A percentile compares a stretch with the other conserved stretches of the same genome.
Conservation (phyloP, 768 basidiomycete genomes). For the Panaeolus papilionaceus region DNA sequence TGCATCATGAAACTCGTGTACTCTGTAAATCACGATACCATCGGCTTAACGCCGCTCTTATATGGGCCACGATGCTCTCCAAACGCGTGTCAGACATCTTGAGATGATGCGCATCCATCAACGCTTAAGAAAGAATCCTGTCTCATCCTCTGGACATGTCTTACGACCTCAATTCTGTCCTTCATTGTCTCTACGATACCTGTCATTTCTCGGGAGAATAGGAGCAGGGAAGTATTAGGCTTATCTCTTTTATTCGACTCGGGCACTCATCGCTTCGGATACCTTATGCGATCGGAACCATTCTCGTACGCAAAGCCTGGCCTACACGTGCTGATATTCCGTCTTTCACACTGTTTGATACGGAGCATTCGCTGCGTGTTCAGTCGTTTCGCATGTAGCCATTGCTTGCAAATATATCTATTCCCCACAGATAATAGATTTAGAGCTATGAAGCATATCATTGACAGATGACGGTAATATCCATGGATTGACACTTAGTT, state of each 20-base stretch:
- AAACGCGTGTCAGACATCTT: constrained; percentile 12
- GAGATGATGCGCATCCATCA: constrained; percentile 5
- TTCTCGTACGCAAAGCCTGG: constrained; percentile 9
- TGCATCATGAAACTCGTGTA: not conserved
- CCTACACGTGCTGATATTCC: constrained; percentile 11
- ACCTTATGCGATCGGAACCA: not conserved
- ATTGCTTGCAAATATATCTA: not conserved
- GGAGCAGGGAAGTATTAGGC: not conserved
- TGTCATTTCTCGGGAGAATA: not conserved
- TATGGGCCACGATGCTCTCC: constrained; percentile 7
- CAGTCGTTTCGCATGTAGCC: not conserved
- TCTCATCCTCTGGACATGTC: constrained; percentile 1
- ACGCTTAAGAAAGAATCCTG: constrained; percentile 11
- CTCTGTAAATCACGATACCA: not conserved
- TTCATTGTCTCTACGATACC: not conserved
- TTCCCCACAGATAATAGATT: constrained; percentile 11
- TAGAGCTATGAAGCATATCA: not conserved
- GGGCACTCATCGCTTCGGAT: not conserved
- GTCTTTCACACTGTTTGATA: constrained; percentile 15
- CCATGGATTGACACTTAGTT: constrained; percentile 8
- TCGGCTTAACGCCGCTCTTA: constrained; percentile 13
- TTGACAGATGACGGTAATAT: constrained; percentile 11
- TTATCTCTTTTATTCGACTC: not conserved
- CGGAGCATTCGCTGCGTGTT: constrained; percentile 12
- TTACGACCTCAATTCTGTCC: not conserved